Evolutionary conservation across 805 yeast species (phyloP).

Genomic region (Cyberlindnera xishuangbannaensis): DNA sequence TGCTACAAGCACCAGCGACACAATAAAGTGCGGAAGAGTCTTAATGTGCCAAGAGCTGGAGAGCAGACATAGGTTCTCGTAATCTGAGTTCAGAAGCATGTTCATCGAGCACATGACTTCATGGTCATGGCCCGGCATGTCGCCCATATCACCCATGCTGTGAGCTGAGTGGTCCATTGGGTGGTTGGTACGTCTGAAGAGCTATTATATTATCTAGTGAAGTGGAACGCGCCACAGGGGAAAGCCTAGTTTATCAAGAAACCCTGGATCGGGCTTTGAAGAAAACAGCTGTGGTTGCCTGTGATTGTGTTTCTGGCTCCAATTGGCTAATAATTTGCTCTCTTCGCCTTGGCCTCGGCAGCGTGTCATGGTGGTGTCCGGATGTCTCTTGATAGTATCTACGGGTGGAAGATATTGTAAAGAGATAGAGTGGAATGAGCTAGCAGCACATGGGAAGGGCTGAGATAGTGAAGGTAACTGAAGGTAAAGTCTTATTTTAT

Average conservation of each 20-base stretch:
- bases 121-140: constrained; percentile 18
- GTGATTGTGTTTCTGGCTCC: too few species aligned
- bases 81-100: constrained; percentile 79
- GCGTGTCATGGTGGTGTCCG: constrained; percentile 1
- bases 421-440: too few species aligned
- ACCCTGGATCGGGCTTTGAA: too few species aligned
- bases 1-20: constrained; percentile 45
- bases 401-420: too few species aligned
- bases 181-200: too few species aligned
- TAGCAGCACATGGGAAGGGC: too few species aligned
- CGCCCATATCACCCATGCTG: constrained; percentile 17
- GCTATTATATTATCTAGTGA: too few species aligned
- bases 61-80: constrained; percentile 64
- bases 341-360: background rate
- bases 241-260: too few species aligned
- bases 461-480: too few species aligned
- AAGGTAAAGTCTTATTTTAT: too few species aligned
- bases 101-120: constrained; percentile 46
- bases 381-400: constrained; percentile 2
- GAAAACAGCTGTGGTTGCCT: too few species aligned
- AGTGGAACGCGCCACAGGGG: too few species aligned
- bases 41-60: constrained; percentile 78
- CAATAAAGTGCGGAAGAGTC: constrained; percentile 42
- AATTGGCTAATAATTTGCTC: background rate
- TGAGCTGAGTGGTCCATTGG: constrained; percentile 23